Conservation (phyloP, 2,329 filamentous ascomycete genomes). For the Xylariales sp. region DNA sequence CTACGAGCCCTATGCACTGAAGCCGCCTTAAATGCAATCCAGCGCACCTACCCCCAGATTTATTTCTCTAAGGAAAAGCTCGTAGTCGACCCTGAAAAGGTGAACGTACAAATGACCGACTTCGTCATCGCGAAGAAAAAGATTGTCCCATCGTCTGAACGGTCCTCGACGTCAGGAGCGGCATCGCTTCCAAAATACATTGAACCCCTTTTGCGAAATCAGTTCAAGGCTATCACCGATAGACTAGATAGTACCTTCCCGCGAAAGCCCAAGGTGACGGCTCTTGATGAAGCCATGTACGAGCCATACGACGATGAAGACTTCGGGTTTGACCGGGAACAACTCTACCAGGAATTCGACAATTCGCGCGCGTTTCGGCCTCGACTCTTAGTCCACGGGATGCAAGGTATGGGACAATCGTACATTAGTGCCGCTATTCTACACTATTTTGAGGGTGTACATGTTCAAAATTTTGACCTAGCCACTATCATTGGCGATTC, state of each 20-base stretch:
- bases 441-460: constrained; percentile 91
- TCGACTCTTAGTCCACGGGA: constrained; percentile 83
- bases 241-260: constrained; percentile 83
- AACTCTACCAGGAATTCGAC: constrained; percentile 81
- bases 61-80: constrained; percentile 92
- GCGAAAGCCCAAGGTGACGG: constrained; percentile 85
- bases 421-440: constrained; percentile 88
- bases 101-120: constrained; percentile 89
- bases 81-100: constrained; percentile 84
- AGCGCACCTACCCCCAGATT: constrained; percentile 95
- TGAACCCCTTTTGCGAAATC: constrained; percentile 81
- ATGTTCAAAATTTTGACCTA: constrained; percentile 95
- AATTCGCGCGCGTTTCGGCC: constrained; percentile 88
- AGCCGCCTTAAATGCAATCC: constrained; percentile 93
- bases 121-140: constrained; percentile 98
- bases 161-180: constrained; percentile 86
- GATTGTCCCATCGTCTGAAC: constrained; percentile 93
- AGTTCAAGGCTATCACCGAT: constrained; percentile 75
- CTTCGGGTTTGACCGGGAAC: constrained; percentile 86
- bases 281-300: constrained; percentile 92
- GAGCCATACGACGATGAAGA: constrained; percentile 86
- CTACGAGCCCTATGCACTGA: constrained; percentile 94
- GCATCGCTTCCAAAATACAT: constrained; percentile 82
- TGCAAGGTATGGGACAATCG: constrained; percentile 90
- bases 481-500: constrained; percentile 87